Conservation (phyloP, 2,329 filamentous ascomycete species). For the Aspergillus quadricinctus region DNA sequence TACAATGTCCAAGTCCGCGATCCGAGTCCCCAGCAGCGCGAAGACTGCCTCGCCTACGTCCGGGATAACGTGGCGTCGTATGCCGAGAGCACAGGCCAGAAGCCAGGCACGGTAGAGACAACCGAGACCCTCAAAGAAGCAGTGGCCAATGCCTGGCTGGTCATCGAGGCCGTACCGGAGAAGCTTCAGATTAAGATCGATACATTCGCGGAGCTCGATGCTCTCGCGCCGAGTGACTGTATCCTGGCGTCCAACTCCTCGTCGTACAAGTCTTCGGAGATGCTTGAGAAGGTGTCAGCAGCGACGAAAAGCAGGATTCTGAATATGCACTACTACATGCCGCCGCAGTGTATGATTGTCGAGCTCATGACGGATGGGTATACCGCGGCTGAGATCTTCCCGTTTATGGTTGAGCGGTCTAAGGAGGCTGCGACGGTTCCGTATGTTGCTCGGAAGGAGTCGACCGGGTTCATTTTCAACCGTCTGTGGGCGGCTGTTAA, state of each 20-base stretch:
- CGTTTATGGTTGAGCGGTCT: slow-evolving; percentile 42
- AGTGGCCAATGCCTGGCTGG: slow-evolving; percentile 48
- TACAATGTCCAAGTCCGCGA: slow-evolving; percentile 28
- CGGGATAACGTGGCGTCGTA: slow-evolving; percentile 30
- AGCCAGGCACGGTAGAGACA: slow-evolving; percentile 28
- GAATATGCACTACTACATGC: slow-evolving; percentile 54
- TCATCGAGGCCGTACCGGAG: slow-evolving; percentile 54
- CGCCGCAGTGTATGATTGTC: slow-evolving; percentile 42
- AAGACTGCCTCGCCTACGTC: slow-evolving; percentile 30
- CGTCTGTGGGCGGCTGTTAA: slow-evolving; percentile 56
- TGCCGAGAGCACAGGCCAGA: slow-evolving; percentile 22
- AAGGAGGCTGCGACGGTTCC: slow-evolving; percentile 41
- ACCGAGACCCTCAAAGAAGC: slow-evolving; percentile 39
- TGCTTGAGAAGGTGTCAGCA: slow-evolving; percentile 42
- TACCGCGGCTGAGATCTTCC: slow-evolving; percentile 42
- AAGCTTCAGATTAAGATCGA: slow-evolving; percentile 47
- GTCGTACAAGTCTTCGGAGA: slow-evolving; percentile 49
- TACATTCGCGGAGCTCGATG: slow-evolving; percentile 47
- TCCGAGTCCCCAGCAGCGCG: slow-evolving; percentile 27
- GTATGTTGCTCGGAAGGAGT: slow-evolving; percentile 44
- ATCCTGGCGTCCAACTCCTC: slow-evolving; percentile 51
- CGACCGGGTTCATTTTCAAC: slow-evolving; percentile 53
- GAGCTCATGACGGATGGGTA: slow-evolving; percentile 52
- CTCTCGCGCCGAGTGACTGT: slow-evolving; percentile 40
- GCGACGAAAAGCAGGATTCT: slow-evolving; percentile 38